These are phyloP conservation scores for Barnettozyma siamensis DNA, from an alignment of 805 yeast genomes.

Conservation along the genomic window DNA sequence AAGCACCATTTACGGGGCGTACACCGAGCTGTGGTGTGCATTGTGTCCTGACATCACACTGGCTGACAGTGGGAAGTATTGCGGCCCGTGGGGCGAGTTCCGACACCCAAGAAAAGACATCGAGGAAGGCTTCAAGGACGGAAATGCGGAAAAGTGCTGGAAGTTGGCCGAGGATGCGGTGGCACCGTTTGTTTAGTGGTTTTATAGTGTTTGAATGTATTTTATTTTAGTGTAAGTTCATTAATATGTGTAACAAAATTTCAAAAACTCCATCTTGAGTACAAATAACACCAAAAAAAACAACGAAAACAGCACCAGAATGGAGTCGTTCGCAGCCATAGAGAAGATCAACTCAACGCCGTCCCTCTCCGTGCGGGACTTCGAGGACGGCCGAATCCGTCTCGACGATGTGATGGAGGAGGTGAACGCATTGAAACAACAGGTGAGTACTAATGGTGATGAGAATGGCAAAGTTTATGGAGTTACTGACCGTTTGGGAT, in stretches of 20 bases:
- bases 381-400: constrained; percentile 34
- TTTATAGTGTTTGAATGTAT: no score
- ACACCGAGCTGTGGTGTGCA: constrained; percentile 38
- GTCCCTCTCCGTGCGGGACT: constrained; percentile 32
- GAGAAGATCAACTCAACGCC: constrained; percentile 23
- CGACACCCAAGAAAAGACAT: constrained; percentile 34
- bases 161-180: constrained; percentile 27
- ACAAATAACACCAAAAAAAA: no score
- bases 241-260: no score
- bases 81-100: constrained; percentile 37
- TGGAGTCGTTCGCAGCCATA: constrained; percentile 26
- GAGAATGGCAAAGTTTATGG: no score
- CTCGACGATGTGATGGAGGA: constrained; percentile 31
- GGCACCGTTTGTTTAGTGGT: background rate
- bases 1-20: constrained; percentile 32
- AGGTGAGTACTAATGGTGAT: constrained; percentile 14
- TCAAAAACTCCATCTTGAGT: no score
- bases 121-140: constrained; percentile 26
- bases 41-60: constrained; percentile 32
- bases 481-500: no score
- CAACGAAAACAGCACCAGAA: constrained; percentile 4
- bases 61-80: constrained; percentile 29
- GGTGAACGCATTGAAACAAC: constrained; percentile 29
- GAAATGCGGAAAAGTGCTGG: constrained; percentile 30
- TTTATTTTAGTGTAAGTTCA: background rate